Base-by-base conservation (phyloP, 768 basidiomycete species). In the Amanita inopinata region DNA sequence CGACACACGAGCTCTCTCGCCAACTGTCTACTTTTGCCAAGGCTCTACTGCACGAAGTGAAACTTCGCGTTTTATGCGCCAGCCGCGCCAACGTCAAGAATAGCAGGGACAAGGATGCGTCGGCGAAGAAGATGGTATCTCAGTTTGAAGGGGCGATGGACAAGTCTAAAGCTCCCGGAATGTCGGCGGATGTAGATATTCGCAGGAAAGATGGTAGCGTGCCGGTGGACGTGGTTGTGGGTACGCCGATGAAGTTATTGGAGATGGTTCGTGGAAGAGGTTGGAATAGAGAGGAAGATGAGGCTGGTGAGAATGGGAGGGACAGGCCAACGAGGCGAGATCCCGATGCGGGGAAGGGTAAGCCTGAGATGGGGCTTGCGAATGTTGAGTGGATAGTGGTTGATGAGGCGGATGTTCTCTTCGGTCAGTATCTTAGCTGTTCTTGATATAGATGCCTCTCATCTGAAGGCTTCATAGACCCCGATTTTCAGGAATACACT, bases 331-430 rank as follows among this genome's bases (percentile, higher is more conserved):
- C 40, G 18, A 59, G 73, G 49, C 31, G n/a, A 17, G 14, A 17
- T 15, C n/a, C 32, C 6, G 12, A n/a, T 10, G 23, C 8, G 14
- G 15, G 15, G 14, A 28, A 47, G 53, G 61, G 46, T 15, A 63
- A 70, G 34, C 70, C 76, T 3, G 69, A 79, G 53, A 71, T 87
- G 61, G 71, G 78, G 1, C 60, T 90, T 17, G 70, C 69, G 39
- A 71, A 76, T 37, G 65, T 93, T 1, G 88, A 94, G 53, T 94
- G 89, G 89, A 81, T 94, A 4, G 69, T 93, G 2, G 65, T 94
- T 1, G 92, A 96, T 47, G 91, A 96, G 55, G 91, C 92, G 0
- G 92, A 94, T 56, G 77, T 96, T 37, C 65, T 93, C 9, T 82
- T 94, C 40, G 88, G 91, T 87, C 49, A 38, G 73, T 60, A 33